A percentile compares a stretch with the other conserved stretches of the same genome.
phyloP scores from a whole-genome alignment of 768 basidiomycete genomes.

The Boletus pseudopeckii region DNA sequence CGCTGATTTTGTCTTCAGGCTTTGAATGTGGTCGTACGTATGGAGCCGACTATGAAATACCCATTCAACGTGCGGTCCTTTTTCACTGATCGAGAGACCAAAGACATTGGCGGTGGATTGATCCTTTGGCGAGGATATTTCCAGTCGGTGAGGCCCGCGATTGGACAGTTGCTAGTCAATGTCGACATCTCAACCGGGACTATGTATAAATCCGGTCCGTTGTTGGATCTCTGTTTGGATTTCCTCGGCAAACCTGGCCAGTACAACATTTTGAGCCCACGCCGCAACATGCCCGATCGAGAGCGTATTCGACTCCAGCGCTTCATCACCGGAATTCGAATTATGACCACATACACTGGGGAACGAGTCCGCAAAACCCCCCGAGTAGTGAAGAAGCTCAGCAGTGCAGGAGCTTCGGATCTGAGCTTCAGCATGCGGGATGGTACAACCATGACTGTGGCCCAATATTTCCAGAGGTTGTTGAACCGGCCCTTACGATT shows the following conservation, averaged over 20 bases:
- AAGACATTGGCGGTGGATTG: conserved; percentile 57
- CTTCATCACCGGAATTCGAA: conserved; percentile 52
- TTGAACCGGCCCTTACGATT: conserved; percentile 52
- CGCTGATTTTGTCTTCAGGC: conserved; percentile 41
- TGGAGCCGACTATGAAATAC: conserved; percentile 64
- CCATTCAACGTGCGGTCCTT: conserved; percentile 76
- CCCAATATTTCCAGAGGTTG: conserved; percentile 54
- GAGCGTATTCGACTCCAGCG: conserved; percentile 52
- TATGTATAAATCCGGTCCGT: conserved; percentile 65
- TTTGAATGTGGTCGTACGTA: conserved; percentile 70
- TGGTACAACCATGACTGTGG: conserved; percentile 54
- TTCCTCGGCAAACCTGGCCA: conserved; percentile 39
- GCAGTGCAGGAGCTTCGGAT: conserved; percentile 47
- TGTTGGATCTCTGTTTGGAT: conserved; percentile 58
- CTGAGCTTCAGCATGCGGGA: conserved; percentile 56
- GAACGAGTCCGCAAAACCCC: conserved; percentile 40
- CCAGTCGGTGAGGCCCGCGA: conserved; percentile 69
- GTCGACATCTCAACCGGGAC: conserved; percentile 75
- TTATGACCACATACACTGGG: conserved; percentile 42
- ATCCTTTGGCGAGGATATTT: conserved; percentile 79
- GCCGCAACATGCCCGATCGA: conserved; percentile 44
- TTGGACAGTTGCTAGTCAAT: conserved; percentile 64
- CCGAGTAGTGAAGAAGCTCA: conserved; percentile 62
- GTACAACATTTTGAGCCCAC: conserved; percentile 38
- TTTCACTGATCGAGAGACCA: conserved; percentile 56